These are phyloP conservation scores for Ogataea zsoltii DNA, from an alignment of 805 yeast species.

Conservation along the genomic window DNA sequence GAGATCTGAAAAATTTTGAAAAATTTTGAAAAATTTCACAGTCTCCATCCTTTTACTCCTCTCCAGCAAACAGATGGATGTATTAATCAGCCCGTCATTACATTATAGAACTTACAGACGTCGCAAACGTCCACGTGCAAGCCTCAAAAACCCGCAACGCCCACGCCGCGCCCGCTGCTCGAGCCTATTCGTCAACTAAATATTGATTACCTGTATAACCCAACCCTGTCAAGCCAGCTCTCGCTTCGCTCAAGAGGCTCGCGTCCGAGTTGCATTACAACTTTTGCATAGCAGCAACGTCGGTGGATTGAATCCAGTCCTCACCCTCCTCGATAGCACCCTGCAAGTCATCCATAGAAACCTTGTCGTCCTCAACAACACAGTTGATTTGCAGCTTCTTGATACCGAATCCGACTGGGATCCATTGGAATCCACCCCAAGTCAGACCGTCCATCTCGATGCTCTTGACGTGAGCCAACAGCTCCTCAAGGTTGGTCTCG, in stretches of 20 bases:
- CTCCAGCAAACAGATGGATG: too few relatives aligned
- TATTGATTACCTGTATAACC: too few relatives aligned
- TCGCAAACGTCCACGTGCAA: too few relatives aligned
- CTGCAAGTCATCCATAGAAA: conserved; percentile 89
- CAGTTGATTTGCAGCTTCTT: conserved; percentile 98
- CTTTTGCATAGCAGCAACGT: conserved; percentile 97
- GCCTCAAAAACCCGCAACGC: too few relatives aligned
- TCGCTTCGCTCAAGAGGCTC: not conserved
- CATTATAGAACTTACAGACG: too few relatives aligned
- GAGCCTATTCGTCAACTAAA: too few relatives aligned
- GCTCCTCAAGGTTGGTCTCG: conserved; percentile 91
- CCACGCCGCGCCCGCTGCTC: too few relatives aligned
- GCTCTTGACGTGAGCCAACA: conserved; percentile 83
- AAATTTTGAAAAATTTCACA: too few relatives aligned
- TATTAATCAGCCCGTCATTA: too few relatives aligned
- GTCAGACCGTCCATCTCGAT: conserved; percentile 88
- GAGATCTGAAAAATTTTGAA: not conserved
- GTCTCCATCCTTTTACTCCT: too few relatives aligned
- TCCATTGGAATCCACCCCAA: conserved; percentile 98
- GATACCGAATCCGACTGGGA: conserved; percentile 99
- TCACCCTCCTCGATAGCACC: conserved; percentile 81
- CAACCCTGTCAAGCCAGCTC: too few relatives aligned
- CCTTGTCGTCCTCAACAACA: conserved; percentile 97
- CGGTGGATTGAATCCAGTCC: conserved; percentile 99
- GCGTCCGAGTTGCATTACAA: conserved; percentile 52